Percentiles rank a stretch among this genome's conserved stretches.
These are phyloP conservation scores for Rosa multiflora DNA, from an alignment of 306 rosid genomes.

Conservation along the genomic window DNA sequence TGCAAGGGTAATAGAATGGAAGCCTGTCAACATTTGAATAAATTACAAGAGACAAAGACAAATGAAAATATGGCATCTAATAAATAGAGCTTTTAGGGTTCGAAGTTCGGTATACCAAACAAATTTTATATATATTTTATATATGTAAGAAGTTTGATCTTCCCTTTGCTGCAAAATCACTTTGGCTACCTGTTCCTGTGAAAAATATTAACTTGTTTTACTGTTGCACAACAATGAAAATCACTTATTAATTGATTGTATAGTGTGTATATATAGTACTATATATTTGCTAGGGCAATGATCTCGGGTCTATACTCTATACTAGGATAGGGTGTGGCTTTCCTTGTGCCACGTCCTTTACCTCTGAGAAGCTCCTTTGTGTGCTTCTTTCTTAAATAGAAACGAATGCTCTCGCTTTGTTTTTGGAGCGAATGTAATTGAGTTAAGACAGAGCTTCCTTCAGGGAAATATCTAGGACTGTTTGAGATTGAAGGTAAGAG, in stretches of 20 bases:
- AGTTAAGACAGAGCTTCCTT: not conserved
- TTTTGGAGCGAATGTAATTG: not conserved
- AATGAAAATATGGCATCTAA: not conserved
- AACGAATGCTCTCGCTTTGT: not conserved
- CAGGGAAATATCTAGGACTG: not conserved
- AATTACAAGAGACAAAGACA: no score
- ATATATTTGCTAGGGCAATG: not conserved
- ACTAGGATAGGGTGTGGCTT: not conserved
- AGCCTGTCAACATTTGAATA: no score
- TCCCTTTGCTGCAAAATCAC: no score
- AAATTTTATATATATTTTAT: no score
- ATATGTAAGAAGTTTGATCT: no score
- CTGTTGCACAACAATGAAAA: not conserved
- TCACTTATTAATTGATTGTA: no score
- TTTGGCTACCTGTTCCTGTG: not conserved
- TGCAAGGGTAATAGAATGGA: no score
- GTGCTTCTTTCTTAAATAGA: not conserved
- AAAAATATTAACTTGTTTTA: no score
- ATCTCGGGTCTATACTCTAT: no score
- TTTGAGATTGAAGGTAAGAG: not conserved
- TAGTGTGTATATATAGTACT: not conserved
- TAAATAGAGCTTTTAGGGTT: not conserved
- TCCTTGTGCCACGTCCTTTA: not conserved
- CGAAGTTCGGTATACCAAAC: not conserved
- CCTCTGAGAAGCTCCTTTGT: no score